Base-by-base conservation (phyloP, 1,139 yeast species). In the Geotrichum candidum region DNA sequence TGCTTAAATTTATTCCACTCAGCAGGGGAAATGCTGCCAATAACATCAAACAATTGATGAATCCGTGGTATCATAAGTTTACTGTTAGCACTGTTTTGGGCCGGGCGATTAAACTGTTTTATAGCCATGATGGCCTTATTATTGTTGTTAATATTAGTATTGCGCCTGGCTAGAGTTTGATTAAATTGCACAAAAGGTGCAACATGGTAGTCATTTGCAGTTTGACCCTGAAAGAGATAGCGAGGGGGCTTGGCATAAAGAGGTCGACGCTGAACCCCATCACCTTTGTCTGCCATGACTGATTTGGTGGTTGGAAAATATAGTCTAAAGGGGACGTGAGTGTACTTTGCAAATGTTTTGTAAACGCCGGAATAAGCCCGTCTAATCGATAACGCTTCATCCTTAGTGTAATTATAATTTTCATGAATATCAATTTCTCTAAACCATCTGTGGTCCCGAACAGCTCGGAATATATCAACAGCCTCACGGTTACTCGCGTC, bases 391-490 rank as follows among this genome's bases (percentile, higher is more conserved):
- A 22, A 29, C n/a, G 56, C 45, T 51, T 62, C 63, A 15, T 60
- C 61, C 15, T 31, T 54, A 35, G 53, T 53, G 58, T 55, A 63
- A n/a, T 57, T 53, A 48, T 65, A 65, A 38, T 63, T 52, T 50
- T 65, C 68, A 41, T 60, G 59, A 38, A 63, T 59, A 33, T 65
- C 65, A 53, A 66, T 62, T n/a, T 58, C 51, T 22, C 53, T 46
- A 53, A 55, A 58, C 68, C 68, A 66, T 33, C 51, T 41, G 55
- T 38, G 53, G n/a, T 56, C 51, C 7, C 18, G 23, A 4, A 54
- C 58, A 4, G 51, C 45, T 5, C 27, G 31, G 10, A 53, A 50
- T 15, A 57, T 23, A 41, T 63, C 67, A 13, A 57, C 59, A 7
- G 65, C 56, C 51, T 54, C 33, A 58, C 54, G 9, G 63, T 51